Base-by-base conservation (phyloP, 2,329 filamentous ascomycete genomes). In the Trichoderma lentiforme region DNA sequence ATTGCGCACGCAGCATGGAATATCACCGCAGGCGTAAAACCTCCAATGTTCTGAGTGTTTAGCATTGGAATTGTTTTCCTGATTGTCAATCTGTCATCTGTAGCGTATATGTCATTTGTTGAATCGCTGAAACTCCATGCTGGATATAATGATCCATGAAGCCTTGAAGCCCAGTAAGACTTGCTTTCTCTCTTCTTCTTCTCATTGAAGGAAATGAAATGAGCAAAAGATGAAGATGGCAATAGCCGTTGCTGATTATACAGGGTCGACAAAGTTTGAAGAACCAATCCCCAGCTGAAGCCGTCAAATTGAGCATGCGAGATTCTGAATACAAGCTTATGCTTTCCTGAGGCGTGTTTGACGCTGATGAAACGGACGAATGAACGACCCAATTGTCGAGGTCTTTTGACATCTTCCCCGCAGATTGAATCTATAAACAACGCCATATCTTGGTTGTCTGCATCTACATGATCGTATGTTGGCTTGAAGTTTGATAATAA, bases 271-370 rank as follows among this genome's bases (percentile, higher is more conserved):
- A 63, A n/a, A 34, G 51, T 39, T 62, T 63, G 51, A 21, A 68
- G 65, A 72, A 69, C 65, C 14, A 39, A 24, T 28, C 57, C 71
- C 56, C 64, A 68, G 39, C 71, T 72, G 14, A 72, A 69, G 9
- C 63, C 71, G 53, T 72, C 71, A 32, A 69, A 72, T 39, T 69
- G 63, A 26, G 71, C 53, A 56, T 72, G 71, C 8, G 71, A 72
- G 53, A 72, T 69, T 24, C 71, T 60, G 64, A 71, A 71, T 0
- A 71, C 47, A 28, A 71, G 53, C 14, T 68, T 67, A n/a, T 70
- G 57, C n/a, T 63, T 63, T 26, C 67, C 67, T 21, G 67, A 63
- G 28, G 11, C 18, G 28, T 70, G 67, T 32, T 36, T 53, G 36
- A 70, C 30, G 15, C 28, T 32, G 39, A 70, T 43, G 3, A 70